A percentile compares a stretch with the other conserved stretches of the same genome.
Conservation (phyloP, 2,329 filamentous ascomycete species). For the Sphaerulina populicola region DNA sequence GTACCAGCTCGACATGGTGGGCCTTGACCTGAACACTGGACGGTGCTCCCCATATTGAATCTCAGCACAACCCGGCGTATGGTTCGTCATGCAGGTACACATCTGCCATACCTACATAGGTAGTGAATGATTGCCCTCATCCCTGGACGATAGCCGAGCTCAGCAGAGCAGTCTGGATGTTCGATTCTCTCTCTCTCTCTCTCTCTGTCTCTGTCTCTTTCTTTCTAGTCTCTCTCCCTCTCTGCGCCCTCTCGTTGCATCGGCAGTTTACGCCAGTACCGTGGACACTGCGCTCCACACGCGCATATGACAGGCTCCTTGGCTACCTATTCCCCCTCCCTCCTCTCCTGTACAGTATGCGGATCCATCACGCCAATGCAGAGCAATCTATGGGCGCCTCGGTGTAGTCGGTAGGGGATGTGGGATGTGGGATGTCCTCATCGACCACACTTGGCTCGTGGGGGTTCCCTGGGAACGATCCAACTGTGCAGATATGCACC, state of each 20-base stretch:
- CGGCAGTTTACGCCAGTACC: background rate
- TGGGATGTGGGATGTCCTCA: too few relatives aligned
- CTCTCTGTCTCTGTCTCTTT: slow-evolving; percentile 12
- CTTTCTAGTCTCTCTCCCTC: slow-evolving; percentile 13
- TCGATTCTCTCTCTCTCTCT: slow-evolving; percentile 9
- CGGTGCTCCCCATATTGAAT: background rate
- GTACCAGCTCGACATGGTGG: background rate
- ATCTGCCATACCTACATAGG: too few relatives aligned
- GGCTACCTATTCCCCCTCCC: too few relatives aligned
- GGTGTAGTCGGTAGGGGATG: too few relatives aligned
- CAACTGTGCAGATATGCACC: background rate
- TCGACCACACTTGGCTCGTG: slow-evolving; percentile 3
- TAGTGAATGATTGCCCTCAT: slow-evolving; percentile 15
- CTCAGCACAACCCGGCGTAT: slow-evolving; percentile 10
- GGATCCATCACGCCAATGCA: slow-evolving; percentile 3
- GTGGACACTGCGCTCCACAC: slow-evolving; percentile 7
- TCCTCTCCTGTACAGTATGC: slow-evolving; percentile 11
- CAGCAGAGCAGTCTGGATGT: slow-evolving; percentile 2
- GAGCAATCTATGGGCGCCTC: slow-evolving; percentile 4
- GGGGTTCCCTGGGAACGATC: slow-evolving; percentile 5
- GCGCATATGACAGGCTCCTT: slow-evolving; percentile 12
- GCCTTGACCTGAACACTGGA: background rate
- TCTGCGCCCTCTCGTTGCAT: slow-evolving; percentile 7
- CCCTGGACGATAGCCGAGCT: slow-evolving; percentile 7
- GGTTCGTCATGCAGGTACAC: slow-evolving; percentile 17